Percentiles rank a stretch among this genome's conserved stretches.
Evolutionary conservation across 805 yeast genomes (phyloP).

Genomic region (Yarrowia yakushimensis): DNA sequence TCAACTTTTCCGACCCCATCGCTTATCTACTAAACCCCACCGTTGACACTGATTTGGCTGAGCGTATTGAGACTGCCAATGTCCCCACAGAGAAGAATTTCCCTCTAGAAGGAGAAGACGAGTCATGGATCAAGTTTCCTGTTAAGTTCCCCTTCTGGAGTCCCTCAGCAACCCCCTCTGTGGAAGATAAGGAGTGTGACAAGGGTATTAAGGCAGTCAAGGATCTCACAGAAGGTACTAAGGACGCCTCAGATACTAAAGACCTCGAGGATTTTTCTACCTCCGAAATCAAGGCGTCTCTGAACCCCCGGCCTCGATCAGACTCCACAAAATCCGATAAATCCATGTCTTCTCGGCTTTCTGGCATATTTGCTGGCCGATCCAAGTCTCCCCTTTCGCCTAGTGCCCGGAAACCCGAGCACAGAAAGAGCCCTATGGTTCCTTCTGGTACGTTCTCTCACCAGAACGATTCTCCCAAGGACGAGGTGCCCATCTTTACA

Average conservation of each 20-base stretch:
- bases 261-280: neutral
- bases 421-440: neutral
- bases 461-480: neutral
- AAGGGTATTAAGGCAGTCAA: neutral
- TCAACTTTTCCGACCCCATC: conserved; percentile 88
- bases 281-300: neutral
- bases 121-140: conserved; percentile 21
- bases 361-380: neutral
- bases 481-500: conserved; percentile 5
- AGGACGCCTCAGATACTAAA: neutral
- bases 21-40: conserved; percentile 86
- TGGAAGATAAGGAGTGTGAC: neutral
- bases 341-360: conserved; percentile 9
- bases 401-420: neutral
- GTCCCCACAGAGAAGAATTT: conserved; percentile 32
- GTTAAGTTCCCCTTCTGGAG: conserved; percentile 23
- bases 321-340: neutral
- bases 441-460: neutral
- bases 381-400: conserved; percentile 15
- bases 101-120: conserved; percentile 20
- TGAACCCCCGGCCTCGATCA: neutral
- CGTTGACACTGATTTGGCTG: conserved; percentile 44
- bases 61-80: conserved; percentile 33
- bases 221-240: neutral
- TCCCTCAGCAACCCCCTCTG: conserved; percentile 5